Evolutionary conservation across 2,329 filamentous ascomycete genomes (phyloP), one percentile per base, ranked within the genome.

Genomic region (Hypoxylon rubiginosum): DNA sequence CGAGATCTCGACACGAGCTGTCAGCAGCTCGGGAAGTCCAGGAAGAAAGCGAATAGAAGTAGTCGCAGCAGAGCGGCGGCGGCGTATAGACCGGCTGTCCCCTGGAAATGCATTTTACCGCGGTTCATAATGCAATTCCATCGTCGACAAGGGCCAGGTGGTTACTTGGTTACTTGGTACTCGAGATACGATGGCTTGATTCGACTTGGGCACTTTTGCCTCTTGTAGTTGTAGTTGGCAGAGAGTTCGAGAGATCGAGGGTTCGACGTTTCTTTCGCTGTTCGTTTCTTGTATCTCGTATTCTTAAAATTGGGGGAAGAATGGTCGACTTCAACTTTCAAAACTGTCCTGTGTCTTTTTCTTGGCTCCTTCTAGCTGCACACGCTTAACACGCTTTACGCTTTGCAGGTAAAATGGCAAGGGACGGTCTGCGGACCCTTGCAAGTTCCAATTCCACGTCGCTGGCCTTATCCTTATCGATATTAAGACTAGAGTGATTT

Each of bases 1-100:
- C 48, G 96, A 97, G 75, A 99, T 91, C 84, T 99, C 96, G 74
- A 97, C 96, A 76, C 96, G 91, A 70, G 91, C 92, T 19, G 93
- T 96, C 68, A 99, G 85, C 68, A 97, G 85, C 78, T 94, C 90
- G 56, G 95, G 92, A 43, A 99, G 85, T 39, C 88, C 88, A 68
- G 96, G 77, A 97, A 97, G 62, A 90, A 84, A 64, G 90, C 84
- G 78, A 94, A 94, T 57, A 98, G 87, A 60, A 93, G 81, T 65
- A 98, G 85, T 72, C 96, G 90, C 72, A 98, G 84, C 68, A 90
- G 86, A 60, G 92, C 90, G 63, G 94, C 95, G 56, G 89, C 88
- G 65, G 85, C 85, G 77, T 94, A 97, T 63, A 97, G 86, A 75
- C 87, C 83, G 52, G 84, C 82, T 90, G 79, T 79, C 74, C 71